Percentiles rank a stretch among this genome's conserved stretches.
These are phyloP conservation scores for Schizochytrium sp. DNA, from an alignment of 108 stramenopile species.

Conservation along the genomic window DNA sequence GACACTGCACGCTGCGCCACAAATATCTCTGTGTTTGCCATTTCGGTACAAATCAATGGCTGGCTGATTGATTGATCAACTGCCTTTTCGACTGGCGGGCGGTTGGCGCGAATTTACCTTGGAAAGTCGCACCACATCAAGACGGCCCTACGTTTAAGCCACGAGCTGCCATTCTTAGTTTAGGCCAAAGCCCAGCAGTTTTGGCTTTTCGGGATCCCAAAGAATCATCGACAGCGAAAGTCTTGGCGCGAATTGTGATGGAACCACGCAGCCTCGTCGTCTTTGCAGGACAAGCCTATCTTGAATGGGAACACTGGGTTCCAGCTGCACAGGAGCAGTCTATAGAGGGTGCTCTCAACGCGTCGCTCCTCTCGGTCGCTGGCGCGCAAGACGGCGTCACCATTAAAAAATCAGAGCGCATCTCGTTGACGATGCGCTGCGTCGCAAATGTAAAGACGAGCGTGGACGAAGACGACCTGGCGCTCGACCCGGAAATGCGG, in stretches of 20 bases:
- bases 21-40: no score
- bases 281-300: background rate
- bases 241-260: background rate
- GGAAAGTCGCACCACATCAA: background rate
- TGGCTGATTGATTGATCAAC: no score
- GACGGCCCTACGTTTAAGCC: background rate
- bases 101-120: background rate
- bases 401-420: background rate
- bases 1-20: no score
- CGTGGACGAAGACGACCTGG: background rate
- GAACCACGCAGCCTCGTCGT: background rate
- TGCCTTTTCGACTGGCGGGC: no score
- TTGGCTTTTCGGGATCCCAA: background rate
- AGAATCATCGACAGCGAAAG: background rate
- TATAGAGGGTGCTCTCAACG: background rate
- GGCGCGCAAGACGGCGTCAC: background rate
- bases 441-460: background rate
- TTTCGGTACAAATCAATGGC: no score
- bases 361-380: background rate
- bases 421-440: slow-evolving; percentile 2
- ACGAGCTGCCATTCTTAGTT: background rate
- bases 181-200: background rate
- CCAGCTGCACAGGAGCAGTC: background rate
- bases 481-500: background rate
- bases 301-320: background rate